phyloP scores from a whole-genome alignment of 2,329 filamentous ascomycete genomes.

The Fusarium abutilonis region DNA sequence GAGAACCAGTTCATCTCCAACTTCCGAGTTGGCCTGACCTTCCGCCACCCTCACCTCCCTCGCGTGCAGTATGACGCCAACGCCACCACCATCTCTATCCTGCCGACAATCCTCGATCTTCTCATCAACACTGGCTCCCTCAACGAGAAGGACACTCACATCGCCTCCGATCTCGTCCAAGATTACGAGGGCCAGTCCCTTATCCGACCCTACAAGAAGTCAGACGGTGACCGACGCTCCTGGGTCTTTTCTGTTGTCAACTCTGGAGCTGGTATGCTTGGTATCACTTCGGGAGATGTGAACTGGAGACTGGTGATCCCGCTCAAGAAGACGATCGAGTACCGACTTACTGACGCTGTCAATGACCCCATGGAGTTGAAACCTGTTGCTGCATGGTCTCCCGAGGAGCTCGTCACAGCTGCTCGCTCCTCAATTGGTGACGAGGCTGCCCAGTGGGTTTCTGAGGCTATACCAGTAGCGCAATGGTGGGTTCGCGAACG shows the following conservation, averaged over 20 bases:
- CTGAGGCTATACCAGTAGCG: constrained; percentile 39
- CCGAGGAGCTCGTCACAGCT: constrained; percentile 34
- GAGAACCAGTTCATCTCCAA: constrained; percentile 47
- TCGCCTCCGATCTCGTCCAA: constrained; percentile 44
- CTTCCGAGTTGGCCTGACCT: constrained; percentile 48
- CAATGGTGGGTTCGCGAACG: constrained; percentile 42
- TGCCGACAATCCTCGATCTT: constrained; percentile 50
- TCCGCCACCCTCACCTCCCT: constrained; percentile 49
- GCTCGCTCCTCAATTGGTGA: constrained; percentile 35
- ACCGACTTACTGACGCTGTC: constrained; percentile 46
- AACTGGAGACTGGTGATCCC: constrained; percentile 48
- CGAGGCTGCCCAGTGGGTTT: constrained; percentile 46
- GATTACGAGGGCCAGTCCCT: constrained; percentile 52
- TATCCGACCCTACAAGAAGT: constrained; percentile 45
- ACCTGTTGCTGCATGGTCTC: constrained; percentile 43
- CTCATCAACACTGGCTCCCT: constrained; percentile 50
- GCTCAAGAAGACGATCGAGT: constrained; percentile 47
- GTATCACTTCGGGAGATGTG: constrained; percentile 47
- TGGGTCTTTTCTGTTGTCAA: constrained; percentile 53
- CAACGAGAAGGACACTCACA: constrained; percentile 37
- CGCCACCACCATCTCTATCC: constrained; percentile 48
- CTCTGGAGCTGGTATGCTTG: constrained; percentile 49
- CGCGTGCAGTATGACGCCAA: constrained; percentile 47
- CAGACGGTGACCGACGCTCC: constrained; percentile 41
- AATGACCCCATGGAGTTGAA: constrained; percentile 46